Evolutionary conservation across 73 alveolate species (phyloP).

Genomic region (Symbiodinium pilosum): DNA sequence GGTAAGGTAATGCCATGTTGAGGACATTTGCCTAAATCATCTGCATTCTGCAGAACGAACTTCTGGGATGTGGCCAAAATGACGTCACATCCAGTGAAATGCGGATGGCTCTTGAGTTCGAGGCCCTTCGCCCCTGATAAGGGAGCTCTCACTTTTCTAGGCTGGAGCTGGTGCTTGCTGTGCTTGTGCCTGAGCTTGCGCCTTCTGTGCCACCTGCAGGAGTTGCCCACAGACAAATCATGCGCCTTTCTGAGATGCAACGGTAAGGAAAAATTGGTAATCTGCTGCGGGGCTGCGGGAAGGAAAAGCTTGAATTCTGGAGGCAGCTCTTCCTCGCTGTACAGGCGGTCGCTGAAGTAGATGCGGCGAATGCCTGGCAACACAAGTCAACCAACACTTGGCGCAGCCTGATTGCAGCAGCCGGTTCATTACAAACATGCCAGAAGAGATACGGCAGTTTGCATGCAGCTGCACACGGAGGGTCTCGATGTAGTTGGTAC

Average conservation of each 20-base stretch:
- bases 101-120: not conserved
- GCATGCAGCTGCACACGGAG: constrained; percentile 97
- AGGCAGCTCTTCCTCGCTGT: constrained; percentile 96
- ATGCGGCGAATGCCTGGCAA: constrained; percentile 96
- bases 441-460: constrained; percentile 95
- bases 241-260: no score
- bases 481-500: constrained; percentile 97
- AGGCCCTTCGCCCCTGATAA: not conserved
- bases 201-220: constrained; percentile 94
- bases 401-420: not conserved
- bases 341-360: constrained; percentile 96
- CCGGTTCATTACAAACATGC: not conserved
- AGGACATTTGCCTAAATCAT: not conserved
- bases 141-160: not conserved
- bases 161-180: constrained; percentile 43
- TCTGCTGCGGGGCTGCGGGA: constrained; percentile 19
- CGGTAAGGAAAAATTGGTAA: not conserved
- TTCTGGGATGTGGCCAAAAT: not conserved
- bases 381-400: not conserved
- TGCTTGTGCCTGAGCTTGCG: constrained; percentile 54
- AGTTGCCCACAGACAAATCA: no score
- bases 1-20: not conserved
- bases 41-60: constrained; percentile 8
- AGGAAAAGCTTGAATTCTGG: constrained; percentile 96
- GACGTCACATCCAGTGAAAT: constrained; percentile 8